A percentile compares a stretch with the other conserved stretches of the same genome.
phyloP scores from a whole-genome alignment of 345 rosid genomes.

The Reutealis trisperma region DNA sequence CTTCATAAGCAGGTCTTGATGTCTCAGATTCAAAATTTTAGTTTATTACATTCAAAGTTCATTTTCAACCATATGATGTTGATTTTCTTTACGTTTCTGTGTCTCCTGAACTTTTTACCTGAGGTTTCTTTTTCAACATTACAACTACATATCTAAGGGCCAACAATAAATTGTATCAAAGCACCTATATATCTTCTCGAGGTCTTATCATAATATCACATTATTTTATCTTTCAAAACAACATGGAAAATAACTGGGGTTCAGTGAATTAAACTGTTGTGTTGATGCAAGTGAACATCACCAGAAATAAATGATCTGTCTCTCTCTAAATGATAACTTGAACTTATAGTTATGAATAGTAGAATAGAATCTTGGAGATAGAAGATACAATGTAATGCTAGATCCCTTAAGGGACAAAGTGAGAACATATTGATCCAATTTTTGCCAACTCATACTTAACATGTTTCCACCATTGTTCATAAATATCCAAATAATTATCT shows the following conservation, averaged over 20 bases:
- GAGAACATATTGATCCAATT: background rate
- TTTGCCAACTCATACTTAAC: background rate
- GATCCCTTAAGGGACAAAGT: too few relatives aligned
- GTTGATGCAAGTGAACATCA: background rate
- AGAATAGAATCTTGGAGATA: background rate
- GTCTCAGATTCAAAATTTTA: background rate
- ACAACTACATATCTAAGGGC: too few relatives aligned
- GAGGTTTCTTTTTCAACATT: background rate
- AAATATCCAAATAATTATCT: background rate
- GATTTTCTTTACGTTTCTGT: background rate
- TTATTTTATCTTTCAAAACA: too few relatives aligned
- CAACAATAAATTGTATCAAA: too few relatives aligned
- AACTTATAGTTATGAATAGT: background rate
- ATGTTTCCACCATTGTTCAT: background rate
- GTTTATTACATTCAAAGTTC: background rate
- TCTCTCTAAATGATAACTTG: background rate
- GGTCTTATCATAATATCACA: background rate
- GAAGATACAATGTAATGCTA: background rate
- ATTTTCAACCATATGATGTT: background rate
- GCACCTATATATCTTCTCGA: too few relatives aligned
- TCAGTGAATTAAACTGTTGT: background rate
- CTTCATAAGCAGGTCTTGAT: conserved; percentile 75
- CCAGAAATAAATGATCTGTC: too few relatives aligned
- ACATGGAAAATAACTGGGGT: background rate
- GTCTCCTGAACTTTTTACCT: background rate